Evolutionary conservation across 2,329 filamentous ascomycete genomes (phyloP).

Genomic region (Coleophoma eucalyptorum): DNA sequence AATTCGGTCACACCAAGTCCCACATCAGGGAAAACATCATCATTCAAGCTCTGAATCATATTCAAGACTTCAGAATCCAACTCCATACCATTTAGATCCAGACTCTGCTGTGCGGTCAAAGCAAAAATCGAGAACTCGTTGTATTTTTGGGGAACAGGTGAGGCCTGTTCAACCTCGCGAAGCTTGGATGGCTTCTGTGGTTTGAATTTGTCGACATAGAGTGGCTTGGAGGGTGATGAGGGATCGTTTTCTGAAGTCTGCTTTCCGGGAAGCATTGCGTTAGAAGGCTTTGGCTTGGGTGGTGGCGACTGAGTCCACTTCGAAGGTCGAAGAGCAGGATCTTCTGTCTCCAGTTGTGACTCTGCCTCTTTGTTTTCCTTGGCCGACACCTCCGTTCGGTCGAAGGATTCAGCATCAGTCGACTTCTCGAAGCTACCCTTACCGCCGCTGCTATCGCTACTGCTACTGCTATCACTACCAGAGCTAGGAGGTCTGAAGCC

Average conservation of each 20-base stretch:
- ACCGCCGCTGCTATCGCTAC: background rate
- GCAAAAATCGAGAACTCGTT: background rate
- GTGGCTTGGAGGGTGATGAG: background rate
- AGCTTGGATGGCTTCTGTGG: constrained; percentile 2
- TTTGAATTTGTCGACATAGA: constrained; percentile 1
- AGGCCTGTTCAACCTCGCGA: background rate
- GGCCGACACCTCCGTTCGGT: no score
- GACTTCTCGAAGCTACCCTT: no score
- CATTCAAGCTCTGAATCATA: no score
- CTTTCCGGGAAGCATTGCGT: background rate
- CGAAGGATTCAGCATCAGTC: no score
- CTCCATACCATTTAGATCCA: no score
- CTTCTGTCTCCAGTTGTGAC: background rate
- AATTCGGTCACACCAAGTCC: no score
- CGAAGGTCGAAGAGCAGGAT: background rate
- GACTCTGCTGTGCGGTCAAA: no score
- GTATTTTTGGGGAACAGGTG: constrained; percentile 1
- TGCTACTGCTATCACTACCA: background rate
- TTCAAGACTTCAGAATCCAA: no score
- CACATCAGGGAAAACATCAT: no score
- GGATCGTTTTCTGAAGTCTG: background rate
- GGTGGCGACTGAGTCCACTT: constrained; percentile 3
- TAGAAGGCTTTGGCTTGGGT: constrained; percentile 1
- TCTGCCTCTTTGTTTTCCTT: background rate
- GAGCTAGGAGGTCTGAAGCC: constrained; percentile 1